Evolutionary conservation across 352 stramenopile species (phyloP).

Genomic region (Globisporangium cylindrosporum): DNA sequence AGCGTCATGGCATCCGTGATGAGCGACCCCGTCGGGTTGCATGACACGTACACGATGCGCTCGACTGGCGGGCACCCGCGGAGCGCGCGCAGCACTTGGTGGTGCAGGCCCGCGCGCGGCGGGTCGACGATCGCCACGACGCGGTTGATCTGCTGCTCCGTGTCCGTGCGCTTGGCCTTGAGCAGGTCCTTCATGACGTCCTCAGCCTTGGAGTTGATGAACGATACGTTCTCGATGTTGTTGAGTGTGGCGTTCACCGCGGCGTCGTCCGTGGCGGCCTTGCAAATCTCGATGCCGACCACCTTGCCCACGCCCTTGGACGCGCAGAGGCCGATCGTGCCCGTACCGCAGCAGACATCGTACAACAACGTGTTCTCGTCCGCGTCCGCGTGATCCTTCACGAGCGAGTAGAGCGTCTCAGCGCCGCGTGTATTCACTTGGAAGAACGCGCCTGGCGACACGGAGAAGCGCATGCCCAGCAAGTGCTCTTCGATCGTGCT

Average conservation of each 20-base stretch:
- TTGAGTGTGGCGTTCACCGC: conserved; percentile 85
- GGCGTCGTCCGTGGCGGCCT: conserved; percentile 89
- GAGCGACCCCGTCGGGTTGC: conserved; percentile 96
- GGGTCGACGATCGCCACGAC: conserved; percentile 97
- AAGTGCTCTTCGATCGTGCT: conserved; percentile 82
- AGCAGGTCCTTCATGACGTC: conserved; percentile 88
- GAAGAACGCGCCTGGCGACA: conserved; percentile 94
- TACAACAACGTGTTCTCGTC: conserved; percentile 90
- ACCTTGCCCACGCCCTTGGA: conserved; percentile 78
- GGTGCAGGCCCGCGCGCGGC: conserved; percentile 93
- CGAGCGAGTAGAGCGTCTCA: conserved; percentile 94
- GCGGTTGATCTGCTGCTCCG: conserved; percentile 52
- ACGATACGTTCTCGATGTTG: conserved; percentile 82
- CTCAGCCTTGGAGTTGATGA: conserved; percentile 91
- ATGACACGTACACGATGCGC: conserved; percentile 97
- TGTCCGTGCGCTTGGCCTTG: conserved; percentile 50
- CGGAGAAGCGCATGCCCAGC: conserved; percentile 85
- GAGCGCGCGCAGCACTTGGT: conserved; percentile 86
- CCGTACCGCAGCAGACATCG: conserved; percentile 98
- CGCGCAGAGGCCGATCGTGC: conserved; percentile 96
- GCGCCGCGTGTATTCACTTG: conserved; percentile 95
- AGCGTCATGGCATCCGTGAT: conserved; percentile 87
- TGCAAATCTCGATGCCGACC: conserved; percentile 88
- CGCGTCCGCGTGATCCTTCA: conserved; percentile 85
- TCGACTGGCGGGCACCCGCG: conserved; percentile 80